Evolutionary conservation across 1,284 basidiomycete genomes (phyloP), one percentile per base, ranked within the genome.

Genomic region (Grifola frondosa): DNA sequence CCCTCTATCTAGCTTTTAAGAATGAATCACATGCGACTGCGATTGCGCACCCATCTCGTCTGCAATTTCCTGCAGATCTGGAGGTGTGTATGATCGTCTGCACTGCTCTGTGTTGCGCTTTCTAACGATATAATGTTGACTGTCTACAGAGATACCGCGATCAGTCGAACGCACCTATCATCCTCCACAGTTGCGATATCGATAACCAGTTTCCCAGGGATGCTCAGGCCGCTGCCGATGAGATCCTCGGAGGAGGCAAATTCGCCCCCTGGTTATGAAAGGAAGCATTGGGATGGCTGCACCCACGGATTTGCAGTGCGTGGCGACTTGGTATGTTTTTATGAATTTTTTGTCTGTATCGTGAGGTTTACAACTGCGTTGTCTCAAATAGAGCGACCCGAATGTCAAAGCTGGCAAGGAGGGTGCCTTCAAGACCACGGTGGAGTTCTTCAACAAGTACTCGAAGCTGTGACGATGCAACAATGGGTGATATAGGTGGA

Each of bases 1-100:
- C 57, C 11, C 86, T 87, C 58, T 77, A 88, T 50, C 74, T 88
- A 36, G 81, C 82, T 0, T 79, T 86, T 49, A 81, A 86, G 9
- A 68, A 73, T 40, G 50, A 69, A 34, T 75, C 80, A 60, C 67
- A 75, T 31, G 83, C 70, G 20, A 73, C 70, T 1, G 78, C 76
- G 19, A 69, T 76, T 37, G 61, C 77, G 1, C 90, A 92, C 63
- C 89, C 88, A 2, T 86, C 86, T 4, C 66, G 82, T 3, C 73
- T 92, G 47, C 50, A 80, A 29, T 49, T 75, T 31, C 83, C 85
- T 9, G 76, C 65, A 2, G 81, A 84, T 61, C 66, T 88, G 21
- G 75, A 87, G 68, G 78, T 78, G 40, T 19, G 54, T 25, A 15
- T 23, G 17, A 30, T 22, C 33, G 79, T 75, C 45, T 69, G 64